phyloP scores from a whole-genome alignment of 148 eudicot species.

The Dysphania ambrosioides region DNA sequence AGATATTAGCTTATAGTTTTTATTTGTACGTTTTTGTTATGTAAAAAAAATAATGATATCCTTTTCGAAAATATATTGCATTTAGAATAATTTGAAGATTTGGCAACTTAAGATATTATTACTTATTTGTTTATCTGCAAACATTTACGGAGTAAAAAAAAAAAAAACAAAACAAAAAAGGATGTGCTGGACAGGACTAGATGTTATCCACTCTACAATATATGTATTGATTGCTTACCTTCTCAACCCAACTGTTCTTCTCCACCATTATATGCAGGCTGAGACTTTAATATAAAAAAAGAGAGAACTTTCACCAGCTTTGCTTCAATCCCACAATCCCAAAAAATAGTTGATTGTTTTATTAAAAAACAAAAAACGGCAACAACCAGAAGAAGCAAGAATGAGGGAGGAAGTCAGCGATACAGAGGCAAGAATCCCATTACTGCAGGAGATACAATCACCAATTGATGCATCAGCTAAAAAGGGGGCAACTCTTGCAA shows the following conservation, averaged over 20 bases:
- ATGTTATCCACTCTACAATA: neutral
- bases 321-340: neutral
- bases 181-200: neutral
- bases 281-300: neutral
- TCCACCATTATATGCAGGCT: neutral
- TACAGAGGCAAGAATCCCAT: conserved; percentile 25
- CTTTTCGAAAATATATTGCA: too few relatives aligned
- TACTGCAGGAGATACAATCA: conserved; percentile 24
- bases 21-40: too few relatives aligned
- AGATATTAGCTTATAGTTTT: too few relatives aligned
- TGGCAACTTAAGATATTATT: too few relatives aligned
- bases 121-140: too few relatives aligned
- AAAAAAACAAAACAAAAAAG: too few relatives aligned
- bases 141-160: too few relatives aligned
- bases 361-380: too few relatives aligned
- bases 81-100: too few relatives aligned
- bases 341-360: too few relatives aligned
- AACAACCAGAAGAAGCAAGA: neutral
- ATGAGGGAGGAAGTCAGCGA: conserved; percentile 23
- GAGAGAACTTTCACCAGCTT: conserved; percentile 1
- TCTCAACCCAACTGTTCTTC: neutral
- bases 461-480: neutral
- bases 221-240: neutral
- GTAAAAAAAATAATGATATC: too few relatives aligned
- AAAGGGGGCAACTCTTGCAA: conserved; percentile 44